Percentiles rank a stretch among this genome's conserved stretches.
Evolutionary conservation across 176 grass and related monocot genomes (phyloP).

Genomic region (Paspalum notatum): DNA sequence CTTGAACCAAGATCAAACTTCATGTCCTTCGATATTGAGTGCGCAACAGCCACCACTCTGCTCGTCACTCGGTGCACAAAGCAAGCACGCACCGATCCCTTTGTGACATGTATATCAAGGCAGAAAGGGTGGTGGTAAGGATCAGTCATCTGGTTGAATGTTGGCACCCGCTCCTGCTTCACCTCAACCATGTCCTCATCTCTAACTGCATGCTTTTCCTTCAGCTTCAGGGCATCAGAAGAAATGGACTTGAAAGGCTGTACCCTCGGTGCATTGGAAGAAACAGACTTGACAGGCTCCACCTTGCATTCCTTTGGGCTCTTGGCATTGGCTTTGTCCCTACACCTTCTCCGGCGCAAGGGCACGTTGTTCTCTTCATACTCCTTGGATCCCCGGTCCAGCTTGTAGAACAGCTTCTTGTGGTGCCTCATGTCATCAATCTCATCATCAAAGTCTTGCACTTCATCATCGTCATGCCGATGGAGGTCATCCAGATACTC

Average conservation of each 20-base stretch:
- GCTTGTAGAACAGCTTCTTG: slow-evolving; percentile 67
- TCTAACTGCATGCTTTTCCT: slow-evolving; percentile 4
- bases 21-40: slow-evolving; percentile 86
- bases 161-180: slow-evolving; percentile 55
- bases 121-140: slow-evolving; percentile 82
- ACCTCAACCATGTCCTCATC: slow-evolving; percentile 24
- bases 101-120: slow-evolving; percentile 70
- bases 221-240: background rate
- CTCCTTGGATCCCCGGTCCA: slow-evolving; percentile 66
- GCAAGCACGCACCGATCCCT: slow-evolving; percentile 80
- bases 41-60: slow-evolving; percentile 65
- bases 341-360: slow-evolving; percentile 40
- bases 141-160: slow-evolving; percentile 68
- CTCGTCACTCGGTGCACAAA: slow-evolving; percentile 71
- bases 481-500: slow-evolving; percentile 19
- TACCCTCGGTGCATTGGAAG: background rate
- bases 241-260: slow-evolving; percentile 26
- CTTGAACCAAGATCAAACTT: slow-evolving; percentile 69
- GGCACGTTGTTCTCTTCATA: slow-evolving; percentile 63
- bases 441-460: slow-evolving; percentile 52
- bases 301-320: slow-evolving; percentile 36
- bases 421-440: slow-evolving; percentile 72
- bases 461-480: slow-evolving; percentile 3
- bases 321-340: slow-evolving; percentile 36
- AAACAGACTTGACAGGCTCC: slow-evolving; percentile 29